A percentile compares a stretch with the other conserved stretches of the same genome.
phyloP scores from a whole-genome alignment of 305 asterid genomes.

The Solanum aculeatissimum region DNA sequence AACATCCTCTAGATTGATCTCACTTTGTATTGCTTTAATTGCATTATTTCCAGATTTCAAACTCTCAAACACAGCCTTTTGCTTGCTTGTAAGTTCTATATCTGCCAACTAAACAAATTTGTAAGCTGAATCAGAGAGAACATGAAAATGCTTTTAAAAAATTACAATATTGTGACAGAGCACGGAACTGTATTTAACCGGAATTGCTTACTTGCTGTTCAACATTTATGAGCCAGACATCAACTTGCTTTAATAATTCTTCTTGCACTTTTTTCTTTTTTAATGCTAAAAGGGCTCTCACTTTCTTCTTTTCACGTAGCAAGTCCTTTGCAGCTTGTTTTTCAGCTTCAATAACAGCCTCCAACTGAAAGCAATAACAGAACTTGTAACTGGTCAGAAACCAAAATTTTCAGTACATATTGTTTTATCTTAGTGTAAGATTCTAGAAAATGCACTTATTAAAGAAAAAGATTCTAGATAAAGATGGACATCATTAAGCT shows the following conservation, averaged over 20 bases:
- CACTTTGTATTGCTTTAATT: conserved; percentile 82
- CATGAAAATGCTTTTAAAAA: background rate
- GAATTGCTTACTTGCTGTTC: conserved; percentile 78
- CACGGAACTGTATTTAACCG: background rate
- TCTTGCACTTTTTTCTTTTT: conserved; percentile 82
- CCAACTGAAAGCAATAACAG: conserved; percentile 44
- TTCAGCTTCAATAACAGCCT: conserved; percentile 82
- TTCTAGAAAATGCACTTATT: background rate
- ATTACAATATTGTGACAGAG: background rate
- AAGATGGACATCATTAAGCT: background rate
- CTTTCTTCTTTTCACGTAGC: conserved; percentile 86
- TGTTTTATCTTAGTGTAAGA: background rate
- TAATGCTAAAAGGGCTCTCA: conserved; percentile 73
- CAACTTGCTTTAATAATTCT: conserved; percentile 87
- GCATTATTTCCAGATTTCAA: conserved; percentile 78
- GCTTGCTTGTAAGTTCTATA: conserved; percentile 90
- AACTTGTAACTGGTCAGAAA: background rate
- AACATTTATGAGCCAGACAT: conserved; percentile 83
- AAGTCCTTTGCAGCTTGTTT: conserved; percentile 89
- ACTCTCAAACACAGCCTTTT: conserved; percentile 93
- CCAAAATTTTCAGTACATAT: background rate
- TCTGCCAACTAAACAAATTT: conserved; percentile 65
- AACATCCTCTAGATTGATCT: conserved; percentile 78
- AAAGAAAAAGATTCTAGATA: background rate
- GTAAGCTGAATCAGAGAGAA: background rate